Conservation (phyloP, 1,284 basidiomycete genomes). For the Tetrapyrgos nigripes region DNA sequence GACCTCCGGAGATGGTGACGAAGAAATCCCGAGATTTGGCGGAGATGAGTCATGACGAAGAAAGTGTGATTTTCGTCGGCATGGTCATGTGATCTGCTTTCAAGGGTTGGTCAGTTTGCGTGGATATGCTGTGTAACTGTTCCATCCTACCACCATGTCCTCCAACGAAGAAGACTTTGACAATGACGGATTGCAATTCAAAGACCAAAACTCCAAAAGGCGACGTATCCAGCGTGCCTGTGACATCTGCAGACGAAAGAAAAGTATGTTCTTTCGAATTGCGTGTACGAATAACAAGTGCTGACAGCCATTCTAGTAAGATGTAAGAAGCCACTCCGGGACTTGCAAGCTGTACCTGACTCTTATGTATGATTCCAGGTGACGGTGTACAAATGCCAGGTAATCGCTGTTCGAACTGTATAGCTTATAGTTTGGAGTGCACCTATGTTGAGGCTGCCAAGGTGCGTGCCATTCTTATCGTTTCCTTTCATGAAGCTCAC, state of each 20-base stretch:
- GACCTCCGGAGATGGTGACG: too few species aligned
- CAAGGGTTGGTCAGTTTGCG: too few species aligned
- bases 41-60: too few species aligned
- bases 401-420: slow-evolving; percentile 81
- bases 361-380: slow-evolving; percentile 39
- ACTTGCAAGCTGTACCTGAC: background rate
- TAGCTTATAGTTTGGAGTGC: slow-evolving; percentile 75
- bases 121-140: too few species aligned
- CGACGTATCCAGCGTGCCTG: slow-evolving; percentile 76
- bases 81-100: too few species aligned
- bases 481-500: slow-evolving; percentile 2
- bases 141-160: slow-evolving; percentile 37
- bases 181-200: slow-evolving; percentile 25
- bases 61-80: too few species aligned
- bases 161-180: slow-evolving; percentile 50
- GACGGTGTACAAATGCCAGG: slow-evolving; percentile 70
- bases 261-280: slow-evolving; percentile 53
- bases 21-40: too few species aligned
- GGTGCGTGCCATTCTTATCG: slow-evolving; percentile 43
- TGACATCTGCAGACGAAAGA: slow-evolving; percentile 78
- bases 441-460: slow-evolving; percentile 80
- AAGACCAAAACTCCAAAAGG: slow-evolving; percentile 54
- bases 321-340: slow-evolving; percentile 46
- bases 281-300: slow-evolving; percentile 1
- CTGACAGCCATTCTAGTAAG: slow-evolving; percentile 46